A percentile compares a stretch with the other conserved stretches of the same genome.
Conservation (phyloP, 371 early-diverging fungal genomes). For the Rhizopus arrhizus region DNA sequence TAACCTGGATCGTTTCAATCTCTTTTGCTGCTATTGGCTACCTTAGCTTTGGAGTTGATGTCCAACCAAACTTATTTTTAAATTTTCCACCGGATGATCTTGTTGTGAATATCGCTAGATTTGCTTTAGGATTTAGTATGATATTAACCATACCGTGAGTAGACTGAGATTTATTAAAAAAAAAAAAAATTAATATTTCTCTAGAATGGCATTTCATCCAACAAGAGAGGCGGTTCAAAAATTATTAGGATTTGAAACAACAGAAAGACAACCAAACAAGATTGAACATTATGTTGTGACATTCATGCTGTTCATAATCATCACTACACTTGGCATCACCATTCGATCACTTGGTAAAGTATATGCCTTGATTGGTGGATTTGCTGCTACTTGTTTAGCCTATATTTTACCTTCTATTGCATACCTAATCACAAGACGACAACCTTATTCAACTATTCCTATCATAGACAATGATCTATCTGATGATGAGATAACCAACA, state of each 20-base stretch:
- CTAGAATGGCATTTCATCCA: constrained; percentile 60
- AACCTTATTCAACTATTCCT: constrained; percentile 4
- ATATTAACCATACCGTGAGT: constrained; percentile 57
- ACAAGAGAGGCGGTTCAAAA: constrained; percentile 61
- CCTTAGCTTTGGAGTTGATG: constrained; percentile 58
- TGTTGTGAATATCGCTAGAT: constrained; percentile 57
- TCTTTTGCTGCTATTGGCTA: constrained; percentile 64
- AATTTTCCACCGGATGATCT: constrained; percentile 58
- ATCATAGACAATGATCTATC: neutral
- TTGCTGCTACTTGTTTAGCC: constrained; percentile 58
- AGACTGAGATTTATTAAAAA: constrained; percentile 12
- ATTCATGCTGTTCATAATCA: constrained; percentile 40
- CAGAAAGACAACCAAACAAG: constrained; percentile 41
- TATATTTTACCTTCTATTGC: constrained; percentile 60
- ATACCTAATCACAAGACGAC: constrained; percentile 39
- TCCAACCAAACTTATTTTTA: constrained; percentile 58
- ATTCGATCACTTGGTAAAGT: constrained; percentile 56
- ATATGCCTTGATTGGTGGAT: constrained; percentile 59
- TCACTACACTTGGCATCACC: constrained; percentile 46
- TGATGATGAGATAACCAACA: neutral
- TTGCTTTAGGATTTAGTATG: constrained; percentile 59
- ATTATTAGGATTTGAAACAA: constrained; percentile 53
- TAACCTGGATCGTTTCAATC: constrained; percentile 58
- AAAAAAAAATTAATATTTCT: neutral
- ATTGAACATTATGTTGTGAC: constrained; percentile 51